Base-by-base conservation (phyloP, 2,329 filamentous ascomycete genomes). In the Alternaria panax region DNA sequence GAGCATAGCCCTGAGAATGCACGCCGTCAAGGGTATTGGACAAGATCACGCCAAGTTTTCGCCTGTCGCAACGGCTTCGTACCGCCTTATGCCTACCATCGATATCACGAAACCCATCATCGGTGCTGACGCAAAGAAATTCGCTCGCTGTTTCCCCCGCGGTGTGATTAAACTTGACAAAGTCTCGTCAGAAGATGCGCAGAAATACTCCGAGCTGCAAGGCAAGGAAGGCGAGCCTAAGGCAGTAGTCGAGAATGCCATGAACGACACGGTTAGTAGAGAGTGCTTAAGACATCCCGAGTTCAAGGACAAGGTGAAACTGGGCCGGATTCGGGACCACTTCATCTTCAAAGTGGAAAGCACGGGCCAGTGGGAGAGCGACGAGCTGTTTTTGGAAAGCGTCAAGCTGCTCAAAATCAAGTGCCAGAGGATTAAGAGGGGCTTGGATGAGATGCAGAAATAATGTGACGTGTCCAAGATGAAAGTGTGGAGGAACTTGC, bases 331-430 rank as follows among this genome's bases (percentile, higher is more conserved):
- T 70, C 85, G 93, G 66, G 95, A 99, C 78, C 96, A 99, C 81
- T 99, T 99, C 79, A 98, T 99, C 79, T 99, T 95, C 84, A 90
- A 88, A 54, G 86, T 99, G 34, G 95, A 99, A 84, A 97, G 93
- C 82, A 90, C 92, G 0, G 96, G 95, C 6, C 95, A 99, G 81
- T 96, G 92, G 83, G 90, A 95, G 59, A 97, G 93, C 75, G 94
- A 98, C 72, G 89, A 93, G 79, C 84, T 99, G 65, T 98, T 99
- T 83, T 80, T 99, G 57, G 93, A 98, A 80, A 89, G 92, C 27
- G 86, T 99, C 51, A 91, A 90, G 80, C 83, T 92, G 68, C 81
- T 99, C 63, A 97, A 93, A 83, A 84, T 87, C 71, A 98, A 98
- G 84, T 95, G 92, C 68, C 82, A 88, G 75, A 85, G 85, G 70